These are phyloP conservation scores for Gynochthodes officinalis DNA, from an alignment of 257 asterid genomes.

Conservation along the genomic window DNA sequence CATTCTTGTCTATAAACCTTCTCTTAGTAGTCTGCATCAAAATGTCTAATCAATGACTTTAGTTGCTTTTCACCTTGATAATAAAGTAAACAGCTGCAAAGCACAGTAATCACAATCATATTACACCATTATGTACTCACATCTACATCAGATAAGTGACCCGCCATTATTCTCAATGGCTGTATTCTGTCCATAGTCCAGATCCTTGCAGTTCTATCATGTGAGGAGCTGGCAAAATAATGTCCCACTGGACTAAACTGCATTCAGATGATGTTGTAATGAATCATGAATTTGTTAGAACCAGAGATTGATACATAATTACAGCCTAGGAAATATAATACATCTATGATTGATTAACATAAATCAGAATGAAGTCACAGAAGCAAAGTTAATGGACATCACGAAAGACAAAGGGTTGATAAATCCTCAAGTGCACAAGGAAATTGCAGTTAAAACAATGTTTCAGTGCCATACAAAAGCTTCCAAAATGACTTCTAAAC, in stretches of 20 bases:
- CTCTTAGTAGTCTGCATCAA: too few species aligned
- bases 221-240: slow-evolving; percentile 98
- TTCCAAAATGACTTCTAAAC: neutral
- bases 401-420: neutral
- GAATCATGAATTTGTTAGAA: neutral
- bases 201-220: slow-evolving; percentile 95
- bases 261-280: slow-evolving; percentile 24
- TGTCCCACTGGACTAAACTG: slow-evolving; percentile 98
- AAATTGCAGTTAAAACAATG: neutral
- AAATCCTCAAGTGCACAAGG: neutral
- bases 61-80: neutral
- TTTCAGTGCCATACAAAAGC: neutral
- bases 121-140: slow-evolving; percentile 42
- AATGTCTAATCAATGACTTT: neutral
- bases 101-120: neutral
- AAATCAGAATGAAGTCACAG: neutral
- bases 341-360: neutral
- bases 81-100: slow-evolving; percentile 1
- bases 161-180: slow-evolving; percentile 96
- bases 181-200: slow-evolving; percentile 93
- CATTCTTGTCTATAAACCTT: too few species aligned
- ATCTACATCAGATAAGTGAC: slow-evolving; percentile 97
- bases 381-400: neutral
- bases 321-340: neutral
- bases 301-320: neutral